A percentile compares a stretch with the other conserved stretches of the same genome.
Evolutionary conservation across 805 yeast genomes (phyloP).

Genomic region (Wickerhamomyces pijperi): DNA sequence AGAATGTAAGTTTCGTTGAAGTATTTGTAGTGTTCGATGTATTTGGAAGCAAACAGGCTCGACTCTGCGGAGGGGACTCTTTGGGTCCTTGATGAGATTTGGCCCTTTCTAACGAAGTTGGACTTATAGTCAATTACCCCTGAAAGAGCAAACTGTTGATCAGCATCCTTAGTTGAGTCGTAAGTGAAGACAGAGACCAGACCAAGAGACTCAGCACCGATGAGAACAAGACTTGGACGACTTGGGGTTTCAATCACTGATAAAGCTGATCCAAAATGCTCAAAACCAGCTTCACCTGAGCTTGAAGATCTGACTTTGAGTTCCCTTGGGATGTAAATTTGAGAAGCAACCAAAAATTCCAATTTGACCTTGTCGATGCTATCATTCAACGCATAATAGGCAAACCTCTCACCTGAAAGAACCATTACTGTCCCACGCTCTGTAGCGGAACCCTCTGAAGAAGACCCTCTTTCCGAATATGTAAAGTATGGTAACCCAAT

Average conservation of each 20-base stretch:
- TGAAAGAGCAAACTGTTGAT: too few species aligned
- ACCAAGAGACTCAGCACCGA: neutral
- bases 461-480: neutral
- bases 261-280: neutral
- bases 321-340: conserved; percentile 10
- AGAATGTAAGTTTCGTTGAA: neutral
- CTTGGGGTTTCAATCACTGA: neutral
- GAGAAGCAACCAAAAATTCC: neutral
- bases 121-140: too few species aligned
- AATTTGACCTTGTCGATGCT: conserved; percentile 5
- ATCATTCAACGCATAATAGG: conserved; percentile 3
- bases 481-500: conserved; percentile 29
- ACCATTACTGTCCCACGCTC: conserved; percentile 27
- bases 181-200: neutral
- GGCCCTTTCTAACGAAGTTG: too few species aligned
- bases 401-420: conserved; percentile 20
- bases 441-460: conserved; percentile 6
- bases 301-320: neutral
- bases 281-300: neutral
- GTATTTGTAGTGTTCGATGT: neutral
- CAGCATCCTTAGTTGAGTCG: too few species aligned
- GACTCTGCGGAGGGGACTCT: too few species aligned
- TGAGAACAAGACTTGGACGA: too few species aligned
- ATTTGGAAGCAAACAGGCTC: neutral
- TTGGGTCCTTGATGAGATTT: too few species aligned